Conservation (phyloP, 1,139 yeast genomes). For the Hemisphaericaspora xylofermentans region DNA sequence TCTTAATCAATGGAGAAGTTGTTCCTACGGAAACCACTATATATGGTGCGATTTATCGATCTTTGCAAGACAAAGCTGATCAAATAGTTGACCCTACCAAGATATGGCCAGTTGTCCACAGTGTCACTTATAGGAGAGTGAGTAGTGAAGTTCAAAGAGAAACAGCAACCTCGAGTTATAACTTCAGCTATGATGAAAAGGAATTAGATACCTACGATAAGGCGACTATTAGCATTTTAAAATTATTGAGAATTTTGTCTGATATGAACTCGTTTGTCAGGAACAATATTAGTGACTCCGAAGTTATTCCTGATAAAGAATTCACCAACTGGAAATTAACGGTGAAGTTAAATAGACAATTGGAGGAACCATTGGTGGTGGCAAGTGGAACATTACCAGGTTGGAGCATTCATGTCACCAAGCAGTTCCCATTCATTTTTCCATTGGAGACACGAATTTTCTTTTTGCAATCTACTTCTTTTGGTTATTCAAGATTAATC, state of each 20-base stretch:
- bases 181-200: conserved; percentile 25
- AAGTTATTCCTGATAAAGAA: conserved; percentile 37
- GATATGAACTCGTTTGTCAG: conserved; percentile 46
- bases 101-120: conserved; percentile 60
- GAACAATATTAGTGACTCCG: conserved; percentile 10
- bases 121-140: conserved; percentile 51
- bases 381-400: conserved; percentile 86
- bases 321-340: conserved; percentile 82
- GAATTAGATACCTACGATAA: conserved; percentile 41
- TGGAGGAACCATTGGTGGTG: conserved; percentile 86
- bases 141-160: conserved; percentile 16
- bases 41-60: conserved; percentile 72
- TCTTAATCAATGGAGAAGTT: conserved; percentile 57
- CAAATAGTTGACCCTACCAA: conserved; percentile 47
- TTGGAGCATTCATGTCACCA: conserved; percentile 77
- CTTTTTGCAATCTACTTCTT: conserved; percentile 84
- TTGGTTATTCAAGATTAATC: conserved; percentile 84
- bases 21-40: conserved; percentile 73
- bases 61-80: conserved; percentile 40
- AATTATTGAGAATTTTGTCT: conserved; percentile 54
- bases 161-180: conserved; percentile 14
- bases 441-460: conserved; percentile 80
- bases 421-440: conserved; percentile 75
- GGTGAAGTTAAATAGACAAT: conserved; percentile 81
- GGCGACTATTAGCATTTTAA: conserved; percentile 50